Evolutionary conservation across 495 filamentous ascomycete species (phyloP), one percentile per base, ranked within the genome.

Genomic region (Aspergillus taichungensis): DNA sequence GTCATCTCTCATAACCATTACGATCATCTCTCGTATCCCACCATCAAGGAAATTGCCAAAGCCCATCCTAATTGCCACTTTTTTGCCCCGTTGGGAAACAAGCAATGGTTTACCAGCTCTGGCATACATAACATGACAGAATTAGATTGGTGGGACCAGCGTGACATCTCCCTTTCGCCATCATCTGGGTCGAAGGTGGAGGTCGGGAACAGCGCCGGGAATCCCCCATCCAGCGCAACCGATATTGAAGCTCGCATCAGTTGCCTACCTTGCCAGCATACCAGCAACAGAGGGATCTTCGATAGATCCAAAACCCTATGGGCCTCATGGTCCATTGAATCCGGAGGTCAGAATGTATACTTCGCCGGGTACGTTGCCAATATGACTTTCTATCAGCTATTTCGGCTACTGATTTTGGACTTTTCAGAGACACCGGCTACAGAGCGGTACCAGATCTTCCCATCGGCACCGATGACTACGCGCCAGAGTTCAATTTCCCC

Each of bases 1-100:
- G 75, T 94, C 29, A 97, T 98, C 46, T 87, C 82, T 6, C 92
- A 97, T 57, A 88, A 83, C 44, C 91, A 96, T 63, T 96, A 98
- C 55, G 92, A 98, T 61, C 92, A 98, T 57, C 63, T 97, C 13
- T 88, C 85, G 7, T 78, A 87, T 48, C 73, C 79, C 2, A 86
- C 80, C 6, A 75, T 95, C 30, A 72, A 73, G 47, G 77, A 84
- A 51, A 77, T 98, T 30, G 68, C 80, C 40, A 72, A 78, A 56
- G 69, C 71, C 42, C 79, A 92, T 49, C 91, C 90, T 0, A 77
- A 84, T 12, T 89, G 78, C 33, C 86, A 90, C 46, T 96, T 91
- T 65, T 92, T 95, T 47, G 90, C 85, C 13, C 87, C 87, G 0
- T 60, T 97, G 1, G 88, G 90, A n/a, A 82, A 92, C 43, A 87